phyloP scores from a whole-genome alignment of 2,329 filamentous ascomycete species.

The Stemphylium lycopersici region DNA sequence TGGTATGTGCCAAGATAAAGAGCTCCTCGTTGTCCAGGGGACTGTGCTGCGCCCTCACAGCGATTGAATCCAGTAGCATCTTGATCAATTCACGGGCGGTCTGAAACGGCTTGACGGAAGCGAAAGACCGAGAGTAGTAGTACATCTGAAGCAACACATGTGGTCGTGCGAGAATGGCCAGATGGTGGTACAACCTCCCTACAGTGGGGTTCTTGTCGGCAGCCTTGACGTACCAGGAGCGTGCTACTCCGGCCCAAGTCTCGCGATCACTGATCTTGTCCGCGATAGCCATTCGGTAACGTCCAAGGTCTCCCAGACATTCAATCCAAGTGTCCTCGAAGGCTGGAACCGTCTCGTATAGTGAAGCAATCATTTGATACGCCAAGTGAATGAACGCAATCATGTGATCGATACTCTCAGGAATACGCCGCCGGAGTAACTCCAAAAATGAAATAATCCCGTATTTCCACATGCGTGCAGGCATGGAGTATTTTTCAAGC shows the following conservation, averaged over 20 bases:
- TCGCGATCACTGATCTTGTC: slow-evolving; percentile 77
- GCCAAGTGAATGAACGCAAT: slow-evolving; percentile 86
- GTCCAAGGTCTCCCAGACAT: slow-evolving; percentile 82
- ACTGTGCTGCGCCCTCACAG: not conserved
- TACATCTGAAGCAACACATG: slow-evolving; percentile 74
- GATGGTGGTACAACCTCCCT: slow-evolving; percentile 84
- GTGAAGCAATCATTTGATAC: slow-evolving; percentile 85
- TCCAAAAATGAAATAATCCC: slow-evolving; percentile 88
- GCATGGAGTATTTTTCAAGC: slow-evolving; percentile 86
- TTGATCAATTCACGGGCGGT: slow-evolving; percentile 61
- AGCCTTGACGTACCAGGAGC: slow-evolving; percentile 80
- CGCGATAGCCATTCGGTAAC: slow-evolving; percentile 92
- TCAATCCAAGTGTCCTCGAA: slow-evolving; percentile 95
- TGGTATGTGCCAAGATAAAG: not conserved
- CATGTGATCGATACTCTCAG: slow-evolving; percentile 84
- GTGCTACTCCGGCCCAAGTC: slow-evolving; percentile 79
- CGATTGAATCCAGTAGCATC: not conserved
- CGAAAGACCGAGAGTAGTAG: slow-evolving; percentile 74
- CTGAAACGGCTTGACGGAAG: slow-evolving; percentile 68
- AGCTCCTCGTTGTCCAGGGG: not conserved
- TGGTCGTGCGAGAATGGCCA: slow-evolving; percentile 77
- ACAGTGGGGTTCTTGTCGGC: slow-evolving; percentile 76
- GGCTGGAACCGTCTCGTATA: slow-evolving; percentile 82
- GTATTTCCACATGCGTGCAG: slow-evolving; percentile 90
- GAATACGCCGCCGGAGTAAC: slow-evolving; percentile 68